Percentiles rank a stretch among this genome's conserved stretches.
Evolutionary conservation across 164 flowering plant genomes (phyloP).

Genomic region (Annona cherimola): DNA sequence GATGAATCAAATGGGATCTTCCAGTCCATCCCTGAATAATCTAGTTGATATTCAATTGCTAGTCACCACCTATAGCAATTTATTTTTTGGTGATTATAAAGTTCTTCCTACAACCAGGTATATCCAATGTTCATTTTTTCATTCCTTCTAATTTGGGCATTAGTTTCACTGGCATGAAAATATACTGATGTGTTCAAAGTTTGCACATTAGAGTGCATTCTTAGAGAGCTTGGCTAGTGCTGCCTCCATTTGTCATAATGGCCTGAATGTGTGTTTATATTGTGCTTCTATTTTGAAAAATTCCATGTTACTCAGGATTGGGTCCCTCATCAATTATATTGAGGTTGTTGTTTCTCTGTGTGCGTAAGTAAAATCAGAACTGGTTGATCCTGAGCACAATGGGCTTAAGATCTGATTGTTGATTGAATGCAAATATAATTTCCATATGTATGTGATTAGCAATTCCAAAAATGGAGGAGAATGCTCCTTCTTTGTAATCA

Average conservation of each 20-base stretch:
- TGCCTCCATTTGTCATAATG: neutral
- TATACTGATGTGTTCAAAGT: neutral
- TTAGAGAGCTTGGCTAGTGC: neutral
- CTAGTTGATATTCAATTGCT: neutral
- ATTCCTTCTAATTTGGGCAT: neutral
- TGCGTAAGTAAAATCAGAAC: too few species aligned
- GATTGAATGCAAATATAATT: too few species aligned
- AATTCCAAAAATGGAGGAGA: too few species aligned
- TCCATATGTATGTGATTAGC: too few species aligned
- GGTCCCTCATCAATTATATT: neutral
- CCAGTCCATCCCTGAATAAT: conserved; percentile 3
- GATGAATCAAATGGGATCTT: conserved; percentile 10
- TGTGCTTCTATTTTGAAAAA: neutral
- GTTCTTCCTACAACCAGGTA: conserved; percentile 3
- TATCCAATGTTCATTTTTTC: neutral
- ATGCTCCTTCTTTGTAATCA: too few species aligned
- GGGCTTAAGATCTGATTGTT: too few species aligned
- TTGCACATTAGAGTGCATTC: neutral
- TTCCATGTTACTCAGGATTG: neutral
- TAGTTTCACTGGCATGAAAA: neutral
- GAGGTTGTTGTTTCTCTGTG: neutral
- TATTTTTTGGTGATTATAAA: neutral
- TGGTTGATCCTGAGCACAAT: too few species aligned
- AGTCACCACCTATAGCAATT: neutral
- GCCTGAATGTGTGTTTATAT: neutral